Conservation (phyloP, 1,139 yeast species). For the Debaryomycetaceae sp. region DNA sequence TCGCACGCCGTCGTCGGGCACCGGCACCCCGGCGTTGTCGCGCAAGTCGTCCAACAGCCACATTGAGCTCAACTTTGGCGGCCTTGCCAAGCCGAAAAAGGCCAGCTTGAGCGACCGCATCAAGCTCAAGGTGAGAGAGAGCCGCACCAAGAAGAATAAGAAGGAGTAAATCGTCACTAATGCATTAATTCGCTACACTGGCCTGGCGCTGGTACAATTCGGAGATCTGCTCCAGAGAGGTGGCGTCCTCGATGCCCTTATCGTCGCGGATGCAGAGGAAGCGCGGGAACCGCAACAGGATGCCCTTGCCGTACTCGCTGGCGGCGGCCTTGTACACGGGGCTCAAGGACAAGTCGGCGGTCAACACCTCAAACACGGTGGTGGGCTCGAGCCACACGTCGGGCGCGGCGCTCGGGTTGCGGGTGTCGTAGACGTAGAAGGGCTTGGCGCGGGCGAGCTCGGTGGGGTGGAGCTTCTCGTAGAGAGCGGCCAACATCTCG, state of each 20-base stretch:
- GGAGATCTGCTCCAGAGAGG: slow-evolving; percentile 83
- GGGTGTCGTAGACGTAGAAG: slow-evolving; percentile 63
- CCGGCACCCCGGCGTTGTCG: slow-evolving; percentile 13
- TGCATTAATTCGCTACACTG: slow-evolving; percentile 14
- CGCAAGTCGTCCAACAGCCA: slow-evolving; percentile 25
- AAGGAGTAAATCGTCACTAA: slow-evolving; percentile 3
- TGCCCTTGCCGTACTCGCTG: slow-evolving; percentile 75
- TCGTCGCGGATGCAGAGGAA: slow-evolving; percentile 84
- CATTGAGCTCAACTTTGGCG: slow-evolving; percentile 35
- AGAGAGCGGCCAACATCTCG: slow-evolving; percentile 61
- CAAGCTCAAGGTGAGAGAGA: slow-evolving; percentile 31
- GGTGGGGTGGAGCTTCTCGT: slow-evolving; percentile 61
- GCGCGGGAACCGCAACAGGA: slow-evolving; percentile 88
- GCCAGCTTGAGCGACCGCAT: slow-evolving; percentile 30
- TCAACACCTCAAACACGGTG: slow-evolving; percentile 80
- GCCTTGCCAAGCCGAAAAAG: slow-evolving; percentile 7
- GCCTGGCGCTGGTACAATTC: slow-evolving; percentile 85
- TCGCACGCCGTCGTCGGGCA: slow-evolving; percentile 1
- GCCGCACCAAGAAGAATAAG: slow-evolving; percentile 17
- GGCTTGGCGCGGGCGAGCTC: slow-evolving; percentile 66
- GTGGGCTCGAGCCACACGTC: slow-evolving; percentile 98
- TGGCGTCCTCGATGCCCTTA: slow-evolving; percentile 83
- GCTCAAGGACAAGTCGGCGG: slow-evolving; percentile 90
- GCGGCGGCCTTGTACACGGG: slow-evolving; percentile 92
- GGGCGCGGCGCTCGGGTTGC: slow-evolving; percentile 63